Evolutionary conservation across 345 rosid species (phyloP), one percentile per base, ranked within the genome.

Genomic region (Citrus trifoliata): DNA sequence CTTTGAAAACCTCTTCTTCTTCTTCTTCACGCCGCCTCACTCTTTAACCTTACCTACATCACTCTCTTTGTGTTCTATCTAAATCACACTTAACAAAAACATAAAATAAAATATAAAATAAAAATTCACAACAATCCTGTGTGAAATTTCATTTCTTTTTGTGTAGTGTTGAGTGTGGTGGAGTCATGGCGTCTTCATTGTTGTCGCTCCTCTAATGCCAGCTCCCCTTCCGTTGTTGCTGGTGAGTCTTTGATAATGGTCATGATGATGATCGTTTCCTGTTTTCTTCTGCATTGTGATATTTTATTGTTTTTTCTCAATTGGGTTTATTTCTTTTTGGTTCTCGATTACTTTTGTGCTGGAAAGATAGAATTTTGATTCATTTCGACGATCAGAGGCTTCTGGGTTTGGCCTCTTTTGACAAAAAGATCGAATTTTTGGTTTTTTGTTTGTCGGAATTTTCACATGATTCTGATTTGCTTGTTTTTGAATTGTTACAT

Each of bases 11-110:
- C 74, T 79, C 88, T 82, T 85, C 94, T 88, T 81, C 94, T 88
- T 81, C 95, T 83, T 69, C 89, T 83, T 83, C 87, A 88, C 91
- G 95, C 93, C 89, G 90, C 90, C 94, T 89, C 89, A 81, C 83
- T 73, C 80, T 67, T 65, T n/a, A 63, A 51, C 75, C 58, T 70
- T 82, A 61, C 40, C 77, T 62, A 74, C 48, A 46, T 75, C 87
- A 79, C 87, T 86, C 80, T 80, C 85, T 82, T 81, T 79, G 79
- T 78, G 78, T 86, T 88, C 83, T 87, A 82, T 81, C 80, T 86
- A 79, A 70, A 78, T 81, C 78, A 51, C n/a, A 63, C 56, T 46
- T 46, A 46, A 46, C 13, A 10, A 46, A 13, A 71, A 60, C 18
- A 35, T 33, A 33, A 33, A 33, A 33, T 0, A 4, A 6, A 56